A percentile compares a stretch with the other conserved stretches of the same genome.
These are phyloP conservation scores for Wickerhamiella domercqiae DNA, from an alignment of 805 yeast genomes.

Conservation along the genomic window DNA sequence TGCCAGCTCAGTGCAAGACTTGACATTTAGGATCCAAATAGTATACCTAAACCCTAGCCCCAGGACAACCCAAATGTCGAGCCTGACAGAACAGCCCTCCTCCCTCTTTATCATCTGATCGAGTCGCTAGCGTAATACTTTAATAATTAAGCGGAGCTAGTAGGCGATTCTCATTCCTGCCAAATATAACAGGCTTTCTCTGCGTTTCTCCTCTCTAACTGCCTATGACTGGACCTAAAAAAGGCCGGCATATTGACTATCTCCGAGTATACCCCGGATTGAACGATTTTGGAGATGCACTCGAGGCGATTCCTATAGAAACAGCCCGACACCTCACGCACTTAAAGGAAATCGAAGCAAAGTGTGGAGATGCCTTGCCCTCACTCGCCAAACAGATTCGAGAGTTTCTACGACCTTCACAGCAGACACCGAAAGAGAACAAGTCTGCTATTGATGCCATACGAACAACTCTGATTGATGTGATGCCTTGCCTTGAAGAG, in stretches of 20 bases:
- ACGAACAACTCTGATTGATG: conserved; percentile 36
- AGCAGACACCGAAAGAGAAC: conserved; percentile 19
- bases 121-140: no score
- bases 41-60: no score
- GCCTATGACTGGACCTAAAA: no score
- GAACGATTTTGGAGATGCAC: conserved; percentile 79
- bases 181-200: no score
- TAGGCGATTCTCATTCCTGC: no score
- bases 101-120: no score
- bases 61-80: no score
- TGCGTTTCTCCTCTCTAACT: no score
- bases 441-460: conserved; percentile 18
- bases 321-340: conserved; percentile 72
- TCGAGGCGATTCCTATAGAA: conserved; percentile 79
- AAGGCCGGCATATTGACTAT: conserved; percentile 13
- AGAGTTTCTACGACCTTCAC: conserved; percentile 26
- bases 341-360: conserved; percentile 87
- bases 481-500: conserved; percentile 87
- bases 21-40: no score
- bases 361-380: conserved; percentile 66
- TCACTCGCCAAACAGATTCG: conserved; percentile 40
- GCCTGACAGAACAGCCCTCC: no score
- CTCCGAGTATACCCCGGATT: conserved; percentile 51
- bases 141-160: no score
- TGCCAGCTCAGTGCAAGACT: no score